Evolutionary conservation across 140 eudicot genomes (phyloP).

Genomic region (Flaveria floridana): DNA sequence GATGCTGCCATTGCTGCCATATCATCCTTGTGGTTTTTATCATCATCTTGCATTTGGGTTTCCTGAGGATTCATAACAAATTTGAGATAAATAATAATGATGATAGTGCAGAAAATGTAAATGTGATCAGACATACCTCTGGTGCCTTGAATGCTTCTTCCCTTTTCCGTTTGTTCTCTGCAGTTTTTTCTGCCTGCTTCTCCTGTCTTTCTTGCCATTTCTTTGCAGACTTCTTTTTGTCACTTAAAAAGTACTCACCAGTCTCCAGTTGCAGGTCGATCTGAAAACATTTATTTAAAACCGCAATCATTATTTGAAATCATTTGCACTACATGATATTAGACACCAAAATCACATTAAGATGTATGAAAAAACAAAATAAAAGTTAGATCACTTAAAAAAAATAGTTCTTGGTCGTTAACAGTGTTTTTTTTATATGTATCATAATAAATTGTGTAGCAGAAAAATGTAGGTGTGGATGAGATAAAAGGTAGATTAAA

Average conservation of each 20-base stretch:
- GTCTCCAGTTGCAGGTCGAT: slow-evolving; percentile 75
- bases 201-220: slow-evolving; percentile 91
- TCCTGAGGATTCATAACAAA: slow-evolving; percentile 47
- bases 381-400: neutral
- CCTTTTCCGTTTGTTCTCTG: slow-evolving; percentile 74
- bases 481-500: neutral
- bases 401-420: neutral
- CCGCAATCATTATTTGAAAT: neutral
- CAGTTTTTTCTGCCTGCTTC: slow-evolving; percentile 76
- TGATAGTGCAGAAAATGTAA: neutral
- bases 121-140: slow-evolving; percentile 42
- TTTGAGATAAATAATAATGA: neutral
- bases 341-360: neutral
- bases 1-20: slow-evolving; percentile 57
- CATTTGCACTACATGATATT: neutral
- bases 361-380: neutral
- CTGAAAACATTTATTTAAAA: slow-evolving; percentile 35
- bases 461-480: neutral
- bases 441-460: neutral
- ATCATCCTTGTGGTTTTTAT: slow-evolving; percentile 39
- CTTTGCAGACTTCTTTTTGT: slow-evolving; percentile 75
- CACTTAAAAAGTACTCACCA: slow-evolving; percentile 90
- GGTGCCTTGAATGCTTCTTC: slow-evolving; percentile 91
- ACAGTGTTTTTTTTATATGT: neutral
- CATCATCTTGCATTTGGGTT: slow-evolving; percentile 33